These are phyloP conservation scores for Lagenidium giganteum DNA, from an alignment of 352 stramenopile genomes.

Conservation along the genomic window DNA sequence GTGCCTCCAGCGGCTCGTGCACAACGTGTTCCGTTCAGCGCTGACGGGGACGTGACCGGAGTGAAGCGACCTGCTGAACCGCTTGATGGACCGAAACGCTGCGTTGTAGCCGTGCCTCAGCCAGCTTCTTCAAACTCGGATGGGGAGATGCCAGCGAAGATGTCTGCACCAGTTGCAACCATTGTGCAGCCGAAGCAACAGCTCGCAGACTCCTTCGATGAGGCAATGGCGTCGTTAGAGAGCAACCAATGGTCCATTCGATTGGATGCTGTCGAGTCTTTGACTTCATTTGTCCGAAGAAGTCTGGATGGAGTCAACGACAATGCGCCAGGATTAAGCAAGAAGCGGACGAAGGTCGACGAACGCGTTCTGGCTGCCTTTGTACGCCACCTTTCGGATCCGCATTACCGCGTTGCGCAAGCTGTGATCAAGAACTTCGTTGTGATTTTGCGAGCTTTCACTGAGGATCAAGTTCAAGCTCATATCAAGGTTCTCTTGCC, in stretches of 20 bases:
- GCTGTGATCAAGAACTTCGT: slow-evolving; percentile 56
- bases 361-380: slow-evolving; percentile 45
- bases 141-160: no score
- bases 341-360: slow-evolving; percentile 39
- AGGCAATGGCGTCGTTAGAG: slow-evolving; percentile 40
- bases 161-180: no score
- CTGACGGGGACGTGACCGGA: no score
- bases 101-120: no score
- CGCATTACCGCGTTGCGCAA: slow-evolving; percentile 74
- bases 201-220: slow-evolving; percentile 38
- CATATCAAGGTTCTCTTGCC: slow-evolving; percentile 57
- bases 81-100: no score
- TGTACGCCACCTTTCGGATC: slow-evolving; percentile 61
- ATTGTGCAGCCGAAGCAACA: no score
- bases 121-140: no score
- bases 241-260: slow-evolving; percentile 61
- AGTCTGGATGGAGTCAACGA: no score
- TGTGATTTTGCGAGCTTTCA: slow-evolving; percentile 34
- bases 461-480: slow-evolving; percentile 31
- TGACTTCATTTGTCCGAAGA: slow-evolving; percentile 18
- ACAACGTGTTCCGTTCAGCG: no score
- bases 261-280: slow-evolving; percentile 56
- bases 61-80: no score
- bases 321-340: neutral
- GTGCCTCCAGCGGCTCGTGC: no score